Evolutionary conservation across 2,329 filamentous ascomycete genomes (phyloP).

Genomic region (Aspergillus carbonarius): DNA sequence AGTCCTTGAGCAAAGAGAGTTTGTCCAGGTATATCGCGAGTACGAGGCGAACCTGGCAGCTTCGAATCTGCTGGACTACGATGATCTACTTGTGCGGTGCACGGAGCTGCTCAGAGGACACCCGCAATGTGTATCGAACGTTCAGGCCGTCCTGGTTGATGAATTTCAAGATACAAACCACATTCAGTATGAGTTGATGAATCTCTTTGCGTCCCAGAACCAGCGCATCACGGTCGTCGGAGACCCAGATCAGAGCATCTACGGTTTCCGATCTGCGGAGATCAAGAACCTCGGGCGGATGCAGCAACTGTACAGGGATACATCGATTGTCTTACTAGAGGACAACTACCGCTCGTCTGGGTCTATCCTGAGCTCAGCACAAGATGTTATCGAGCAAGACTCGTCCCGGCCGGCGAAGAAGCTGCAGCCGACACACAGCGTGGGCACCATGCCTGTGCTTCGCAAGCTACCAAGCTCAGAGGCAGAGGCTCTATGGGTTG

Average conservation of each 20-base stretch:
- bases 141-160: constrained; percentile 89
- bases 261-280: constrained; percentile 91
- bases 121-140: constrained; percentile 80
- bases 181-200: constrained; percentile 93
- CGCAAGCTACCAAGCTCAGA: constrained; percentile 68
- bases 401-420: constrained; percentile 74
- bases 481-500: constrained; percentile 83
- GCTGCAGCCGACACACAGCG: constrained; percentile 74
- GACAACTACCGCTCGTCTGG: constrained; percentile 94
- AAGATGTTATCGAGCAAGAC: constrained; percentile 90
- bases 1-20: constrained; percentile 60
- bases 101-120: constrained; percentile 72
- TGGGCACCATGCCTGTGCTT: constrained; percentile 77
- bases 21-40: constrained; percentile 66
- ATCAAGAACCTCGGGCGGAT: constrained; percentile 82
- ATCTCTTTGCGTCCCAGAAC: constrained; percentile 70
- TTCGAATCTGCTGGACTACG: constrained; percentile 88
- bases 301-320: constrained; percentile 71
- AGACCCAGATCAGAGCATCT: constrained; percentile 97
- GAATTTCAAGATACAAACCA: constrained; percentile 98
- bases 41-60: constrained; percentile 74
- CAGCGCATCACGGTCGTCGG: constrained; percentile 90
- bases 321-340: constrained; percentile 79
- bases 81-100: constrained; percentile 83
- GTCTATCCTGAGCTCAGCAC: constrained; percentile 74